Conservation (phyloP, 805 yeast species). For the Cyberlindnera xishuangbannaensis region DNA sequence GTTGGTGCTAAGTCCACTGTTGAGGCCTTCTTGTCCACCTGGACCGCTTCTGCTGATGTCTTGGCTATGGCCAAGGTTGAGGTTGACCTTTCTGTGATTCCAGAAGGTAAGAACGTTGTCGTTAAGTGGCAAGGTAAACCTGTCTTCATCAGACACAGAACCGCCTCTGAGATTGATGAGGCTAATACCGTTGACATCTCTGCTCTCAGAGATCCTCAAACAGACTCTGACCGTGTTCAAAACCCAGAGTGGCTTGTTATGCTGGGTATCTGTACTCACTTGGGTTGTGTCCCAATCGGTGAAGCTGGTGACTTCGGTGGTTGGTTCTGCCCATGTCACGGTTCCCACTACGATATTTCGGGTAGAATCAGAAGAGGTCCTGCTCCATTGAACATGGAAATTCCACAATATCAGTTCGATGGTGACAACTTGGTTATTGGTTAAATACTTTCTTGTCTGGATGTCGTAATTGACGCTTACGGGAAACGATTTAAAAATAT, state of each 20-base stretch:
- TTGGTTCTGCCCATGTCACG: conserved; percentile 99
- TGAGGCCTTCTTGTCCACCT: conserved; percentile 82
- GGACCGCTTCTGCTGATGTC: conserved; percentile 98
- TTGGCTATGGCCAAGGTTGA: conserved; percentile 99
- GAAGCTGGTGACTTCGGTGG: conserved; percentile 99
- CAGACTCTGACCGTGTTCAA: conserved; percentile 88
- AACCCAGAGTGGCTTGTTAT: conserved; percentile 98
- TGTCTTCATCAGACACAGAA: conserved; percentile 98
- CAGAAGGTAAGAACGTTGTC: conserved; percentile 96
- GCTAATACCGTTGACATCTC: conserved; percentile 80
- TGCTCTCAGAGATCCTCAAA: conserved; percentile 88
- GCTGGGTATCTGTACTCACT: conserved; percentile 99
- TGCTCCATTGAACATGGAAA: conserved; percentile 97
- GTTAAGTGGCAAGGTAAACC: conserved; percentile 99
- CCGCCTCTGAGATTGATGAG: conserved; percentile 86
- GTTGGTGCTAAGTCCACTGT: conserved; percentile 96
- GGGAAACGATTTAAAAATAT: conserved; percentile 13
- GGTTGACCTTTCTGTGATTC: conserved; percentile 88
- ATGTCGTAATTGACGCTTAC: conserved; percentile 1
- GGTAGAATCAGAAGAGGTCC: conserved; percentile 99
- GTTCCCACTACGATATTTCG: conserved; percentile 99
- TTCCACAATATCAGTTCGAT: conserved; percentile 84
- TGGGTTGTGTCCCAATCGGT: conserved; percentile 99
- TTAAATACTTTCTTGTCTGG: conserved; percentile 38
- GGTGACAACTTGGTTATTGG: conserved; percentile 87